These are phyloP conservation scores for Schizophyllum amplum DNA, from an alignment of 1,284 basidiomycete genomes.

Conservation along the genomic window DNA sequence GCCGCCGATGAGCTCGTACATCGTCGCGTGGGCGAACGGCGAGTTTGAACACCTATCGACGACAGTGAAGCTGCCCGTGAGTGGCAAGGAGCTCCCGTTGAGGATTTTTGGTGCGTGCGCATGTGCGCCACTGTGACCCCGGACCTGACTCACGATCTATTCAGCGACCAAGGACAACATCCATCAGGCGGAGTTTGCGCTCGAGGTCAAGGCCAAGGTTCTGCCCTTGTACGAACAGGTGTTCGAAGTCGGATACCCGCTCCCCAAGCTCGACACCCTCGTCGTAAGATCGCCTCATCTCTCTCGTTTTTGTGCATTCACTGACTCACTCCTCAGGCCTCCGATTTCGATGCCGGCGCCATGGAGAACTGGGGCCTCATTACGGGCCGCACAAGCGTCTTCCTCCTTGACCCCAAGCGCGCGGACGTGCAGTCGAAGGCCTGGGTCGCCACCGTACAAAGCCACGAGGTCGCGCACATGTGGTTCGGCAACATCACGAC, in stretches of 20 bases:
- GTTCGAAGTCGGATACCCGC: constrained; percentile 85
- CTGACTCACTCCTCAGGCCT: constrained; percentile 1
- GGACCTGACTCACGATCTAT: constrained; percentile 2
- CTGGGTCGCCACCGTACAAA: constrained; percentile 70
- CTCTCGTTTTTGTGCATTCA: constrained; percentile 2
- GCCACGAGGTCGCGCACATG: constrained; percentile 65
- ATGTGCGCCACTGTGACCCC: neutral
- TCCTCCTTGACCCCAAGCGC: constrained; percentile 76
- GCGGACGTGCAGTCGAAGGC: constrained; percentile 76
- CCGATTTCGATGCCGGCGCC: constrained; percentile 38
- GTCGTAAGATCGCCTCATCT: constrained; percentile 38
- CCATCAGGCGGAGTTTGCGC: constrained; percentile 73
- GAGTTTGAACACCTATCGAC: constrained; percentile 70
- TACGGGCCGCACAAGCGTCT: constrained; percentile 80
- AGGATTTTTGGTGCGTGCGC: constrained; percentile 65
- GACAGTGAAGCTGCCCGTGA: constrained; percentile 76
- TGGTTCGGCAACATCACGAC: constrained; percentile 70
- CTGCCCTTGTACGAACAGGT: constrained; percentile 92
- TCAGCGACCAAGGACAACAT: constrained; percentile 83
- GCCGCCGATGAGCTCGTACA: constrained; percentile 84
- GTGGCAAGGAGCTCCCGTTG: constrained; percentile 76
- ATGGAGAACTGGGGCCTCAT: constrained; percentile 98
- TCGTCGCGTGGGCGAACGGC: constrained; percentile 89
- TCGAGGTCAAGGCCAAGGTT: constrained; percentile 84
- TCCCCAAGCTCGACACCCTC: constrained; percentile 90